These are phyloP conservation scores for Myotisia sp. DNA, from an alignment of 2,329 filamentous ascomycete genomes.

Conservation along the genomic window DNA sequence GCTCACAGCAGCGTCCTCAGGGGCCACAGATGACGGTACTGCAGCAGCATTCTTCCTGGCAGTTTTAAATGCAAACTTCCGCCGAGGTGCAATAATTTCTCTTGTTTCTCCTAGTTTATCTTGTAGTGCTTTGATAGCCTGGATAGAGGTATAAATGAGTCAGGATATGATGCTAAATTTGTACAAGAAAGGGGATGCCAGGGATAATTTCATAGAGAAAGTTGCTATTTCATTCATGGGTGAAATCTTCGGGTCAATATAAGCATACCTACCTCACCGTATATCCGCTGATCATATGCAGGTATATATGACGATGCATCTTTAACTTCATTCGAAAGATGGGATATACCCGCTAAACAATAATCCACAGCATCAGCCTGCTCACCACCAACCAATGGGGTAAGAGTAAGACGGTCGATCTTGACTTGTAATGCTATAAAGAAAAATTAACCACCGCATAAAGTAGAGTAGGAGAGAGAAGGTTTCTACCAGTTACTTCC, in stretches of 20 bases:
- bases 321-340: constrained; percentile 68
- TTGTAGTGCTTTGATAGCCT: constrained; percentile 67
- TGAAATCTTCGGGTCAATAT: neutral
- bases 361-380: constrained; percentile 68
- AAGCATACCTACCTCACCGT: constrained; percentile 49
- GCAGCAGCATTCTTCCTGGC: constrained; percentile 39
- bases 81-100: constrained; percentile 54
- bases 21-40: constrained; percentile 38
- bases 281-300: constrained; percentile 77
- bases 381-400: constrained; percentile 53
- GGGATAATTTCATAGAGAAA: constrained; percentile 1
- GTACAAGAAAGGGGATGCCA: neutral
- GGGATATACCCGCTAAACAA: constrained; percentile 63
- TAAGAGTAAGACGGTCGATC: constrained; percentile 52
- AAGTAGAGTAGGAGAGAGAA: neutral
- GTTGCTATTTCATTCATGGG: no score
- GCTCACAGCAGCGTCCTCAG: no score
- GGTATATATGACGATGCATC: constrained; percentile 72
- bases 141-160: constrained; percentile 7
- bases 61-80: constrained; percentile 71
- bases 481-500: constrained; percentile 50
- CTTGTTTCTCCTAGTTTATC: constrained; percentile 62
- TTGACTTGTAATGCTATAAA: constrained; percentile 58
- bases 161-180: neutral
- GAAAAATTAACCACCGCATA: neutral